Evolutionary conservation across 306 rosid genomes (phyloP).

Genomic region (Inga oerstediana): DNA sequence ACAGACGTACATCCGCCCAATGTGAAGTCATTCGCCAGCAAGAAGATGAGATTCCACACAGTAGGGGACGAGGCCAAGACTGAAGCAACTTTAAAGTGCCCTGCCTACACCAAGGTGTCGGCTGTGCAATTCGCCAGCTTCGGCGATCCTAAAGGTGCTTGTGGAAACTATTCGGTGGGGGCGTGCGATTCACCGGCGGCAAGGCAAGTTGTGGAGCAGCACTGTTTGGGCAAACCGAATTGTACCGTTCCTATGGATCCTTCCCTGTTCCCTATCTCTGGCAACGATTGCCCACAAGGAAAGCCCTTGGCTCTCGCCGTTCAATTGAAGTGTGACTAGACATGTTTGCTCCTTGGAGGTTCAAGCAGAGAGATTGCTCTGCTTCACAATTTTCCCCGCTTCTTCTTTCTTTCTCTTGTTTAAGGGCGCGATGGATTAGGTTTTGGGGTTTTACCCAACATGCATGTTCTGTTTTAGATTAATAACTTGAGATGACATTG

Average conservation of each 20-base stretch:
- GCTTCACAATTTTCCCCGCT: background rate
- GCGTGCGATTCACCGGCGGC: constrained; percentile 42
- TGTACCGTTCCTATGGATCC: constrained; percentile 48
- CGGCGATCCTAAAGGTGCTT: constrained; percentile 65
- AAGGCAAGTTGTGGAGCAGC: constrained; percentile 50
- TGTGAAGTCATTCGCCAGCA: constrained; percentile 61
- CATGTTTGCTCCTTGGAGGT: too few species aligned
- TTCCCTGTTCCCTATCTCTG: constrained; percentile 30
- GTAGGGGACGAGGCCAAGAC: background rate
- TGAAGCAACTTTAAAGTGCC: constrained; percentile 51
- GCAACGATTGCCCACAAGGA: constrained; percentile 35
- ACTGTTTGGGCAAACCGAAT: constrained; percentile 43
- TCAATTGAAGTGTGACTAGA: constrained; percentile 43
- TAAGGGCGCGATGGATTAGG: background rate
- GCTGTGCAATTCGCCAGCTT: constrained; percentile 75
- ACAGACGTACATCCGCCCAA: constrained; percentile 54
- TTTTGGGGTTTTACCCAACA: too few species aligned
- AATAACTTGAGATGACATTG: background rate
- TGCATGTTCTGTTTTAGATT: background rate
- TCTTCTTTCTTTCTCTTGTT: background rate
- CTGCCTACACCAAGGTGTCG: constrained; percentile 42
- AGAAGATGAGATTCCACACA: constrained; percentile 31
- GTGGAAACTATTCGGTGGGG: constrained; percentile 56
- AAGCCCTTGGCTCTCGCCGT: constrained; percentile 40
- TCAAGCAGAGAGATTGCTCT: background rate